Percentiles rank a stretch among this genome's conserved stretches.
Evolutionary conservation across 2,329 filamentous ascomycete genomes (phyloP).

Genomic region (Diaporthe velutina): DNA sequence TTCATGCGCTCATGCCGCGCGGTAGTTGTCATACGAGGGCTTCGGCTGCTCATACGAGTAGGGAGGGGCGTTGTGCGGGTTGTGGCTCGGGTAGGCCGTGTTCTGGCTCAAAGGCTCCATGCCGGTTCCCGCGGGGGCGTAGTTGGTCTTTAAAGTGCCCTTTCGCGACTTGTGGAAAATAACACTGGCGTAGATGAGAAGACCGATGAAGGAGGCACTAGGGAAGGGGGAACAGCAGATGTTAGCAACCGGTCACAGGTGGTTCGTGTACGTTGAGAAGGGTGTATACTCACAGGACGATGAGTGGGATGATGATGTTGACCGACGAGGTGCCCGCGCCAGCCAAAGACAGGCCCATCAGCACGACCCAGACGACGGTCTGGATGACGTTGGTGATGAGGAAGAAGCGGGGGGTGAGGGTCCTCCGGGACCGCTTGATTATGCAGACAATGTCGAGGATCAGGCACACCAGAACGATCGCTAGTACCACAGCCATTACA

Average conservation of each 20-base stretch:
- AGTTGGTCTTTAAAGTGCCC: conserved; percentile 42
- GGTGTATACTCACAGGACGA: conserved; percentile 45
- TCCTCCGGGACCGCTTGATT: conserved; percentile 48
- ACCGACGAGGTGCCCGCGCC: conserved; percentile 35
- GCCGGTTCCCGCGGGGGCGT: conserved; percentile 33
- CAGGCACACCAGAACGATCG: conserved; percentile 46
- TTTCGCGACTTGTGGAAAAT: conserved; percentile 47
- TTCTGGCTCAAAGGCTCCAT: conserved; percentile 9
- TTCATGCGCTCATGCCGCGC: background rate
- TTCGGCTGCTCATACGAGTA: background rate
- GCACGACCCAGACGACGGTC: conserved; percentile 45
- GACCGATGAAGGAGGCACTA: conserved; percentile 50
- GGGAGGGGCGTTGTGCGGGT: background rate
- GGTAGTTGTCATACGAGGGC: background rate
- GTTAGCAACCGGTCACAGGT: conserved; percentile 7
- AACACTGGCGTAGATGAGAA: conserved; percentile 49
- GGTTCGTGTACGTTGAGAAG: background rate
- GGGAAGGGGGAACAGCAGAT: background rate
- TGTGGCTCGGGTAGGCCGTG: conserved; percentile 1
- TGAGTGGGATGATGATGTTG: conserved; percentile 42
- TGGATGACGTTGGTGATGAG: conserved; percentile 48
- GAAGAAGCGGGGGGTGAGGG: conserved; percentile 50
- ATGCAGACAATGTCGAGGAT: conserved; percentile 50
- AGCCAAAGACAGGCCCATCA: conserved; percentile 47
- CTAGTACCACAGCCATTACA: conserved; percentile 44